Percentiles rank a stretch among this genome's conserved stretches.
These are phyloP conservation scores for Apodospora peruviana DNA, from an alignment of 495 filamentous ascomycete genomes.

Conservation along the genomic window DNA sequence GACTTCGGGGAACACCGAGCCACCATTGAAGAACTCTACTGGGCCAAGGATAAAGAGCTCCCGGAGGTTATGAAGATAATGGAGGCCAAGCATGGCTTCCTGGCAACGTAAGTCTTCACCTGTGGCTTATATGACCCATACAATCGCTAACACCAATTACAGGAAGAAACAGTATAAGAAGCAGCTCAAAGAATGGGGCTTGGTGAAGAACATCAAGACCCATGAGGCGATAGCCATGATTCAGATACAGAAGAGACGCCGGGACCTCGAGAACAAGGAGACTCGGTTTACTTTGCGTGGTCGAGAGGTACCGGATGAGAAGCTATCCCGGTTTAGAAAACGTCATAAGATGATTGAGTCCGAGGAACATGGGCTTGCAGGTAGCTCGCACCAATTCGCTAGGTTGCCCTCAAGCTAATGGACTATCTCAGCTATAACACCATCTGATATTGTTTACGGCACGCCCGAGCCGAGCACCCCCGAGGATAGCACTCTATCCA, in stretches of 20 bases:
- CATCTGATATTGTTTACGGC: slow-evolving; percentile 5
- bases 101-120: slow-evolving; percentile 14
- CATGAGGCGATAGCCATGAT: slow-evolving; percentile 20
- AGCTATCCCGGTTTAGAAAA: slow-evolving; percentile 15
- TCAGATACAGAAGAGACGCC: slow-evolving; percentile 13
- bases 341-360: slow-evolving; percentile 6
- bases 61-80: slow-evolving; percentile 20
- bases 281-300: slow-evolving; percentile 13
- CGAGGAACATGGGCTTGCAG: neutral
- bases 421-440: slow-evolving; percentile 7
- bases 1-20: slow-evolving; percentile 15
- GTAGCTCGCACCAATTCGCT: too few relatives aligned
- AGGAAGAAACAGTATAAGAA: slow-evolving; percentile 26
- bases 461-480: slow-evolving; percentile 10
- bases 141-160: neutral
- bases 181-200: slow-evolving; percentile 17
- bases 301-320: slow-evolving; percentile 3
- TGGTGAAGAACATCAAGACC: slow-evolving; percentile 22
- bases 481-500: neutral
- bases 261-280: slow-evolving; percentile 6
- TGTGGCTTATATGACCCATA: neutral
- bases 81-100: slow-evolving; percentile 12
- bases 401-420: too few relatives aligned
- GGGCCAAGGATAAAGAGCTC: slow-evolving; percentile 8
- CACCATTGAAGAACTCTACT: slow-evolving; percentile 19